Conservation (phyloP, 140 eudicot species). For the Flaveria floridana region DNA sequence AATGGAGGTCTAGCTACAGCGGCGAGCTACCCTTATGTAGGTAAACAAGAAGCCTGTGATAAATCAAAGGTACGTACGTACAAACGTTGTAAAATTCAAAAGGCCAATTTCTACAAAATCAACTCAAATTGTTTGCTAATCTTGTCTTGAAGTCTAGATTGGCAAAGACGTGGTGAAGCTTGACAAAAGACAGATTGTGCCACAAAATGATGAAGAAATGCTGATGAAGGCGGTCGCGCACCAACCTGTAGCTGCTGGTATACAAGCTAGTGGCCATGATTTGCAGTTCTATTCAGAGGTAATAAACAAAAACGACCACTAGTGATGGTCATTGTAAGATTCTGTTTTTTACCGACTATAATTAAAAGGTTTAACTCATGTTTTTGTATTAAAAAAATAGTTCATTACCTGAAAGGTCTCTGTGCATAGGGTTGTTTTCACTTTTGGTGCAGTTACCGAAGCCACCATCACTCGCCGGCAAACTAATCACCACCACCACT, state of each 20-base stretch:
- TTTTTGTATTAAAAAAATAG: too few species aligned
- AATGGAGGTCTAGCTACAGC: conserved; percentile 70
- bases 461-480: too few species aligned
- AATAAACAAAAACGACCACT: neutral
- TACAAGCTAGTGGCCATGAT: conserved; percentile 42
- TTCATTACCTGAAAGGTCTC: too few species aligned
- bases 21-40: conserved; percentile 61
- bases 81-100: neutral
- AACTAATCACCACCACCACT: too few species aligned
- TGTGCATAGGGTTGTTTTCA: too few species aligned
- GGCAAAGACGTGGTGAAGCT: conserved; percentile 17
- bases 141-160: neutral
- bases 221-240: conserved; percentile 57
- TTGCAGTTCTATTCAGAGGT: conserved; percentile 59
- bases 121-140: neutral
- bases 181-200: conserved; percentile 34
- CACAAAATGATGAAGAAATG: conserved; percentile 37
- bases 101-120: neutral
- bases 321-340: too few species aligned
- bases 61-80: conserved; percentile 39
- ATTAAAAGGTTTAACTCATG: too few species aligned
- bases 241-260: conserved; percentile 52
- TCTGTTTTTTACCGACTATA: too few species aligned
- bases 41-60: conserved; percentile 45
- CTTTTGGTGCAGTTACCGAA: too few species aligned